phyloP scores from a whole-genome alignment of 1,284 basidiomycete species.

The Austroboletus rostrupii region DNA sequence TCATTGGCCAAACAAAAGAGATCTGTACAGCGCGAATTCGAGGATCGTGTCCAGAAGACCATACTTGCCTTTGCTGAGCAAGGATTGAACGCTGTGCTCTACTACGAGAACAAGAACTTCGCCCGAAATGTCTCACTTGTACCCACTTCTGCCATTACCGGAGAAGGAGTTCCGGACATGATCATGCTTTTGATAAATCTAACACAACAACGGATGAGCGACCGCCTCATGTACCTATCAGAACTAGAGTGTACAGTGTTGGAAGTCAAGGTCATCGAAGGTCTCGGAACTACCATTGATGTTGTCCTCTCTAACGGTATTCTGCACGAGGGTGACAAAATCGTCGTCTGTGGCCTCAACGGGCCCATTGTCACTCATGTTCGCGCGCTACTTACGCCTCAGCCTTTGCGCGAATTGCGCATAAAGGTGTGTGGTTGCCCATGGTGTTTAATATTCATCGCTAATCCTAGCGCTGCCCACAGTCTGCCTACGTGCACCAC shows the following conservation, averaged over 20 bases:
- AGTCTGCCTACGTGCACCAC: constrained; percentile 97
- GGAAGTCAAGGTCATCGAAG: constrained; percentile 99
- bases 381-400: constrained; percentile 92
- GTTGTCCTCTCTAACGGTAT: constrained; percentile 96
- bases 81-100: constrained; percentile 91
- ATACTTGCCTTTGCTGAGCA: constrained; percentile 96
- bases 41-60: constrained; percentile 83
- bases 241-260: constrained; percentile 99
- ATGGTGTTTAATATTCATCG: constrained; percentile 3
- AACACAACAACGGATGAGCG: constrained; percentile 98
- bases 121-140: constrained; percentile 94
- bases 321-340: constrained; percentile 88
- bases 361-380: constrained; percentile 97
- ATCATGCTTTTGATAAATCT: constrained; percentile 97
- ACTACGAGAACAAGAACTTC: constrained; percentile 98
- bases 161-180: constrained; percentile 99
- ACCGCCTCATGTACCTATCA: constrained; percentile 96
- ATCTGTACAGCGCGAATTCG: constrained; percentile 89
- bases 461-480: constrained; percentile 1
- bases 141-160: constrained; percentile 96
- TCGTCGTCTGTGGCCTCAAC: constrained; percentile 96
- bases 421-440: constrained; percentile 69
- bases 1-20: constrained; percentile 84
- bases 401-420: constrained; percentile 93
- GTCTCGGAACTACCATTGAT: constrained; percentile 97